Evolutionary conservation across 129 eudicot genomes (phyloP).

Genomic region (Scalesia atractyloides): DNA sequence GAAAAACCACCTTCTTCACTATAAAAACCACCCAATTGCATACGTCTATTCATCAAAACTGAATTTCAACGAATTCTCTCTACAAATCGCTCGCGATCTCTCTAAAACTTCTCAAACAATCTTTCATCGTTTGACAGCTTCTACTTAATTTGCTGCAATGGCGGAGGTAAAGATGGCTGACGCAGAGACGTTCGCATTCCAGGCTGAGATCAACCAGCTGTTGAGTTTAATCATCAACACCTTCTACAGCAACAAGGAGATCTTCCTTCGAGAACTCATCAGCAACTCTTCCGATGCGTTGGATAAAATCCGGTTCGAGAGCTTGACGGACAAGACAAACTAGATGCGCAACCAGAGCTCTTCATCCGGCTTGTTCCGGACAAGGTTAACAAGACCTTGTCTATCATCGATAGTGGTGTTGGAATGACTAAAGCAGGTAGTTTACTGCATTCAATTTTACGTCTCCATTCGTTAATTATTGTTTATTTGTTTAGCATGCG

Average conservation of each 20-base stretch:
- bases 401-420: slow-evolving; percentile 85
- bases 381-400: slow-evolving; percentile 77
- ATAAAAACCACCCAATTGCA: slow-evolving; percentile 7
- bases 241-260: slow-evolving; percentile 88
- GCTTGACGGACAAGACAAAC: slow-evolving; percentile 79
- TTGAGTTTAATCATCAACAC: slow-evolving; percentile 75
- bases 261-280: slow-evolving; percentile 71
- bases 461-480: background rate
- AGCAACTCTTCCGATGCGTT: slow-evolving; percentile 87
- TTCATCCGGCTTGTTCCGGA: slow-evolving; percentile 82
- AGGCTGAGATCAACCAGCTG: slow-evolving; percentile 79
- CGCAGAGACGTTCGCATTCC: slow-evolving; percentile 78
- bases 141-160: slow-evolving; percentile 25
- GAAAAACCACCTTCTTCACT: slow-evolving; percentile 26
- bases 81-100: background rate
- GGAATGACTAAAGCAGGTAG: slow-evolving; percentile 96
- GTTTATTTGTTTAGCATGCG: slow-evolving; percentile 10
- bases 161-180: slow-evolving; percentile 70
- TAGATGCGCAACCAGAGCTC: slow-evolving; percentile 87
- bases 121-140: background rate
- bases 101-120: slow-evolving; percentile 2
- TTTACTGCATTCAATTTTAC: background rate
- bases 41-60: background rate
- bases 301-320: slow-evolving; percentile 82
- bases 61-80: background rate